phyloP scores from a whole-genome alignment of 2,329 filamentous ascomycete species.

The Diaporthe amygdali region DNA sequence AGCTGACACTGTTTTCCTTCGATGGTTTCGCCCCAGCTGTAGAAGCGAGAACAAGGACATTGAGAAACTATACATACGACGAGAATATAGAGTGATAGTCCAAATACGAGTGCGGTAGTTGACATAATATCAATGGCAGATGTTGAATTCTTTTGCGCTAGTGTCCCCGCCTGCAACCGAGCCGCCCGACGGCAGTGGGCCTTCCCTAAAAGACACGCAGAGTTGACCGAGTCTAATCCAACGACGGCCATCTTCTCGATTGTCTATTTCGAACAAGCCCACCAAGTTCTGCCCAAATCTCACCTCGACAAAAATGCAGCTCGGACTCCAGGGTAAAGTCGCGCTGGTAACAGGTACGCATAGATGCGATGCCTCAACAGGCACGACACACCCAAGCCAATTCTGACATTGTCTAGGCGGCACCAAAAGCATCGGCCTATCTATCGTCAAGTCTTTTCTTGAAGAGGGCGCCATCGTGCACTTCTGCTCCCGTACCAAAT shows the following conservation, averaged over 20 bases:
- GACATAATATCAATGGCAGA: neutral
- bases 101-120: no score
- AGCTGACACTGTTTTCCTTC: neutral
- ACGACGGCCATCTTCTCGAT: neutral
- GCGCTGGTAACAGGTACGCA: constrained; percentile 38
- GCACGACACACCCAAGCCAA: neutral
- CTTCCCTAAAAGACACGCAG: neutral
- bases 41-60: neutral
- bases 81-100: no score
- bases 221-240: neutral
- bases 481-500: constrained; percentile 29
- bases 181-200: neutral
- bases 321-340: constrained; percentile 39
- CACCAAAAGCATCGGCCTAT: constrained; percentile 27
- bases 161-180: neutral
- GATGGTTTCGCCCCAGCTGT: no score
- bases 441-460: constrained; percentile 28
- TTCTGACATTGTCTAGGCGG: constrained; percentile 19
- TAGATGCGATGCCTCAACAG: neutral
- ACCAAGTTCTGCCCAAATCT: neutral
- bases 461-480: constrained; percentile 29
- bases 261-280: neutral
- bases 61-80: no score
- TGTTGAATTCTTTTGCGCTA: constrained; percentile 1
- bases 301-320: constrained; percentile 33